Conservation (phyloP, 768 basidiomycete species). For the Suillus paluster region DNA sequence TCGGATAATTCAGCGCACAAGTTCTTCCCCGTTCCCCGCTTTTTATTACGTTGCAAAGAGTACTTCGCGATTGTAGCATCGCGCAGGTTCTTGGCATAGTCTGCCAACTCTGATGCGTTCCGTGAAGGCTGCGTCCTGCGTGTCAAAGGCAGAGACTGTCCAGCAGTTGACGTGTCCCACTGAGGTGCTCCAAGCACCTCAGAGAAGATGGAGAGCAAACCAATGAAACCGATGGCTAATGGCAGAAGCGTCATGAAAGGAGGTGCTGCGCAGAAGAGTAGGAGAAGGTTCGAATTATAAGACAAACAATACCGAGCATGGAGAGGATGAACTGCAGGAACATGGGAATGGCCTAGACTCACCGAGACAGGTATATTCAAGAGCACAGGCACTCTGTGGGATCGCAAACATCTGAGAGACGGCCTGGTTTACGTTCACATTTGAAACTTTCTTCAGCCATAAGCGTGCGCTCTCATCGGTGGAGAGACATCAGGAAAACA, state of each 20-base stretch:
- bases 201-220: conserved; percentile 16
- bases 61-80: conserved; percentile 53
- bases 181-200: conserved; percentile 19
- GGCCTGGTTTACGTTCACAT: too few species aligned
- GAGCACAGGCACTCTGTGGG: conserved; percentile 10
- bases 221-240: conserved; percentile 14
- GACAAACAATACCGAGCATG: conserved; percentile 9
- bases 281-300: conserved; percentile 15
- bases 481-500: too few species aligned
- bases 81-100: conserved; percentile 51
- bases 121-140: conserved; percentile 16
- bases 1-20: conserved; percentile 36
- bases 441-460: too few species aligned
- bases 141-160: conserved; percentile 27
- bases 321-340: conserved; percentile 4
- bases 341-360: conserved; percentile 14
- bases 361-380: conserved; percentile 16
- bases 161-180: conserved; percentile 13
- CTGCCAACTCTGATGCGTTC: conserved; percentile 25
- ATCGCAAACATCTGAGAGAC: too few species aligned
- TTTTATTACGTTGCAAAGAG: conserved; percentile 32
- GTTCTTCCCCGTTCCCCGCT: conserved; percentile 52
- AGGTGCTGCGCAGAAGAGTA: conserved; percentile 9
- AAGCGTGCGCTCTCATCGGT: too few species aligned
- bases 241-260: conserved; percentile 15